phyloP scores from a whole-genome alignment of 352 stramenopile species.

The Phytophthora pistaciae region DNA sequence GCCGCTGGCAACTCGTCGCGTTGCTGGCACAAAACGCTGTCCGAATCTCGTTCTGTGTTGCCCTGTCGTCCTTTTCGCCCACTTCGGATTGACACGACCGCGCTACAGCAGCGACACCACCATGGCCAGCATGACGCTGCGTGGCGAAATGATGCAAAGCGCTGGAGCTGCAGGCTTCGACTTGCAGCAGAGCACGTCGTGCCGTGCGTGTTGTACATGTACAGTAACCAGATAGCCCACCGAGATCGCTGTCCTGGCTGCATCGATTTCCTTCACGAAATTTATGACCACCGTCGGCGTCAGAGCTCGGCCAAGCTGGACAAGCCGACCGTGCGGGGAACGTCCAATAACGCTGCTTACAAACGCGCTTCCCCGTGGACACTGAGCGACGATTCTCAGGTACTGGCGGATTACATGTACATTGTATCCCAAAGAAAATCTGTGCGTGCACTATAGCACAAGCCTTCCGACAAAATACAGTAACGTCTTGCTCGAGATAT shows the following conservation, averaged over 20 bases:
- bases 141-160: neutral
- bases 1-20: slow-evolving; percentile 13
- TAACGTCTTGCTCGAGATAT: neutral
- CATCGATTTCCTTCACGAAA: neutral
- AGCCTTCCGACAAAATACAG: no score
- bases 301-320: neutral
- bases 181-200: neutral
- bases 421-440: no score
- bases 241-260: neutral
- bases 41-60: slow-evolving; percentile 1
- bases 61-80: slow-evolving; percentile 17
- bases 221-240: neutral
- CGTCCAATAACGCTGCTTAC: neutral
- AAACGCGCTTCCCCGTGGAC: no score
- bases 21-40: slow-evolving; percentile 8
- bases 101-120: neutral
- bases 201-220: neutral
- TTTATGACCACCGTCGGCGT: neutral
- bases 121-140: neutral
- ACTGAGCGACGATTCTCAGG: no score
- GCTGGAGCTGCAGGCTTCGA: neutral
- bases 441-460: no score
- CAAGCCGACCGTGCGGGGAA: neutral
- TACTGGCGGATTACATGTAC: no score
- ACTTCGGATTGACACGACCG: neutral